Evolutionary conservation across 352 stramenopile species (phyloP), one percentile per base, ranked within the genome.

Genomic region (Halophytophthora batemanensis): DNA sequence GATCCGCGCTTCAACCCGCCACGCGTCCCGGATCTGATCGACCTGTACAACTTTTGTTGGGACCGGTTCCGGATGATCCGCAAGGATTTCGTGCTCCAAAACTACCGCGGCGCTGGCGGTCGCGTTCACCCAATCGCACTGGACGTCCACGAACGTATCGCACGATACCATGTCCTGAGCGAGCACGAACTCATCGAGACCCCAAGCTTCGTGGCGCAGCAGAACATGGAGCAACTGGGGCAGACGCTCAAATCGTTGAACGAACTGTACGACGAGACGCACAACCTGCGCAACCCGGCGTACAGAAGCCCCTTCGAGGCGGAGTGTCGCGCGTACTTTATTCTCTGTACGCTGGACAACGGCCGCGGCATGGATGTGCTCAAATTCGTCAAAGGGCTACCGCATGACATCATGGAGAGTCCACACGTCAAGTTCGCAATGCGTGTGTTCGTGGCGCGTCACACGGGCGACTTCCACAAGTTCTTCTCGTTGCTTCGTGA

Each of bases 1-100:
- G 85, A 95, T 52, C 59, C 71, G 14, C 85, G 85, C 7, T 88
- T 95, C 39, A 74, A 82, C 13, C 66, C 74, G 8, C 85, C 85
- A 37, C 77, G 85, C 23, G 50, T 70, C 0, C 82, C 85, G 10
- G 85, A 93, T 37, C 42, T 78, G 10, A 90, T 95, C 22, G 85
- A 93, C 64, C 70, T 98, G n/a, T 98, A 98, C 77, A 95, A 98
- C 47, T 98, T 98, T 45, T 96, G 97, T 48, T 98, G 93, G 93
- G 90, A 98, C 69, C 77, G 95, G 8, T 97, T 89, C 45, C 82
- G 93, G 31, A 98, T 98, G 93, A 93, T 98, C 57, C 87, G 93
- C 35, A 98, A 98, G 53, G 95, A 98, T 55, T 98, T 98, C 44
- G 93, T 97, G 21, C 68, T 98, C 11, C 94, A 98, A 57, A 98